Base-by-base conservation (phyloP, 179 eudicot genomes). In the Beta lomatogona region DNA sequence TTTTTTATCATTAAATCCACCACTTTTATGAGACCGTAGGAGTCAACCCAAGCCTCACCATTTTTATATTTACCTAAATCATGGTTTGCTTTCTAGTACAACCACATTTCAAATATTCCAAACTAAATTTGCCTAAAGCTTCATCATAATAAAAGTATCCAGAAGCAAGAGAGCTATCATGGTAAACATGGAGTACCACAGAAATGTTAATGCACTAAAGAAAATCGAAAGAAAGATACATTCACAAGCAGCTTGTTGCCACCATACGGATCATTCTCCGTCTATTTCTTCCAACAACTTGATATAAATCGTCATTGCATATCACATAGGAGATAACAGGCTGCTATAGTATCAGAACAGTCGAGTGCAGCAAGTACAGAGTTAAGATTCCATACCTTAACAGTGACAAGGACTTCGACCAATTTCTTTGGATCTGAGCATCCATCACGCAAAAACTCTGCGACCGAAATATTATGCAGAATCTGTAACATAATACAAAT, bases 371-470 rank as follows among this genome's bases (percentile, higher is more conserved):
- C 78, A 77, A 46, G 50, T 22, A 69, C 25, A 12, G 44, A 73
- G 54, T 59, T 75, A 25, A 86, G 6, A 66, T 71, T 70, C 18
- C 88, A 83, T 89, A 95, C 98, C 97, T 92, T 92, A 84, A 91
- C 83, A 74, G 64, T 84, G 81, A 85, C 79, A 70, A 95, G 97
- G 48, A 76, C 87, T 82, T 91, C 93, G 69, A 93, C 83, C 82
- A 93, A 87, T 86, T 88, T 92, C 90, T 86, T 93, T 41, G 95
- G 95, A 88, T 95, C 92, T 75, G 89, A 86, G 79, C 91, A 91
- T 52, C 95, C 97, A 88, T 92, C 92, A 65, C 90, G 94, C 78
- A 91, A 82, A 87, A 87, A 88, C 69, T 89, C 90, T 57, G 89
- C 86, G 77, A 93, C 84, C 65, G 93, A 94, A 83, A 90, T 77